Percentiles rank a stretch among this genome's conserved stretches.
phyloP scores from a whole-genome alignment of 352 stramenopile species.

The Globisporangium takayamanum region DNA sequence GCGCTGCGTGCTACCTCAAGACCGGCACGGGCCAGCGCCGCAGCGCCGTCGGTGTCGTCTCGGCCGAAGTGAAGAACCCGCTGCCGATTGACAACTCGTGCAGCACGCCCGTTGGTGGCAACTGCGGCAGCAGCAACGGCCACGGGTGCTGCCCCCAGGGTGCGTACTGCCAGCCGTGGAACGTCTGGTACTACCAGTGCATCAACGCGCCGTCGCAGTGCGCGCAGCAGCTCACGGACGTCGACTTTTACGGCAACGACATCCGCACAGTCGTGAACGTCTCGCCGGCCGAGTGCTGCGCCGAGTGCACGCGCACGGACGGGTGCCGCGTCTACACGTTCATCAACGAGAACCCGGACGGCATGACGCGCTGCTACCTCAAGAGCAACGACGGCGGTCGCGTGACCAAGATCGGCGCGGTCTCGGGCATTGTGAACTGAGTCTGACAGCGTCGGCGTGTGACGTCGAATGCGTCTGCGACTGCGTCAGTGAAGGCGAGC shows the following conservation, averaged over 20 bases:
- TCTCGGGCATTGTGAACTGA: conserved; percentile 11
- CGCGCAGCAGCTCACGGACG: conserved; percentile 25
- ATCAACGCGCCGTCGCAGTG: conserved; percentile 24
- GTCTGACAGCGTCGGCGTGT: neutral
- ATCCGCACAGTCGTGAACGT: conserved; percentile 22
- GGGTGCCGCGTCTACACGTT: conserved; percentile 43
- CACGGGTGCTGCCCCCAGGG: conserved; percentile 23
- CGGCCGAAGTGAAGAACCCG: conserved; percentile 5
- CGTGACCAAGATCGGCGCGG: neutral
- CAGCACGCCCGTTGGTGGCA: conserved; percentile 12
- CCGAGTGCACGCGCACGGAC: conserved; percentile 27
- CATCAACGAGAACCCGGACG: conserved; percentile 27
- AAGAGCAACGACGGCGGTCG: conserved; percentile 16
- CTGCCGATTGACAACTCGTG: conserved; percentile 9
- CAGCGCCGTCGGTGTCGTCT: conserved; percentile 1
- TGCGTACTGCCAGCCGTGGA: conserved; percentile 39
- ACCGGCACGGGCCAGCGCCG: neutral
- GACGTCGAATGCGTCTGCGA: no score
- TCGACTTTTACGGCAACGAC: conserved; percentile 43
- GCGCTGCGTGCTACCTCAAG: conserved; percentile 14
- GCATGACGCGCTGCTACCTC: conserved; percentile 28
- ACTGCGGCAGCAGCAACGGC: conserved; percentile 10
- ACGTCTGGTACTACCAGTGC: conserved; percentile 36
- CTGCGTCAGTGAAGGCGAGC: no score
- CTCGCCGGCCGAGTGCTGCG: conserved; percentile 26